Base-by-base conservation (phyloP, 2,329 filamentous ascomycete species). In the Clonostachys solani region DNA sequence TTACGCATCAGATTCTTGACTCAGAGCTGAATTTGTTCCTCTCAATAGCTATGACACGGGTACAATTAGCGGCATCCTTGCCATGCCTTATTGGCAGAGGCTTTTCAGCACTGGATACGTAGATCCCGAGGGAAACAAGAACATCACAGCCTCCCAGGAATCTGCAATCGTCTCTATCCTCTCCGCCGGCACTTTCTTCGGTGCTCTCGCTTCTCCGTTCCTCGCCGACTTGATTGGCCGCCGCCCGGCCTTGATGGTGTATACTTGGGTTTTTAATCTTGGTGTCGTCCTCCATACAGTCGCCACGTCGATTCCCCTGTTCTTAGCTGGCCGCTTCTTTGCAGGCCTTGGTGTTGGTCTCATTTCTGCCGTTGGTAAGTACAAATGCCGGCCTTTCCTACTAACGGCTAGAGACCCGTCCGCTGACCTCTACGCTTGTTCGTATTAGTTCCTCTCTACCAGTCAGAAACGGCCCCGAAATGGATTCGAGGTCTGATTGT, bases 401-500 rank as follows among this genome's bases (percentile, higher is more conserved):
- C 13, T 19, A 16, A 29, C 37, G 23, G 23, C 29, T 5, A 42
- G 7, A 17, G 16, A 15, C 7, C 16, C 17, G 37, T 40, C 7
- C n/a, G 37, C 17, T 18, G 16, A 17, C 17, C 40, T 42, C 18
- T 18, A 9, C 23, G 10, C 13, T 13, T 13, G 16, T 23, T n/a
- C 16, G 35, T 10, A 46, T 23, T 50, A 81, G 81, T 87, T 50
- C 83, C 84, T 7, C 76, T 88, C 44, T 89, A 88, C 59, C 84
- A 87, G 59, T 84, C 82, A 17, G 85, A 88, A 58, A 87, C 83
- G 2, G 78, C 83, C 0, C 85, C 85, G 4, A 86, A 85, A 57
- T 87, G 84, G 83, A 86, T 88, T 55, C 81, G 85, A 51, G 85
- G 85, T 54, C 77, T 80, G 19, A 84, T 89, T 52, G 84, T 89